Conservation (phyloP, 345 rosid genomes). For the Eucalyptus brandiana region DNA sequence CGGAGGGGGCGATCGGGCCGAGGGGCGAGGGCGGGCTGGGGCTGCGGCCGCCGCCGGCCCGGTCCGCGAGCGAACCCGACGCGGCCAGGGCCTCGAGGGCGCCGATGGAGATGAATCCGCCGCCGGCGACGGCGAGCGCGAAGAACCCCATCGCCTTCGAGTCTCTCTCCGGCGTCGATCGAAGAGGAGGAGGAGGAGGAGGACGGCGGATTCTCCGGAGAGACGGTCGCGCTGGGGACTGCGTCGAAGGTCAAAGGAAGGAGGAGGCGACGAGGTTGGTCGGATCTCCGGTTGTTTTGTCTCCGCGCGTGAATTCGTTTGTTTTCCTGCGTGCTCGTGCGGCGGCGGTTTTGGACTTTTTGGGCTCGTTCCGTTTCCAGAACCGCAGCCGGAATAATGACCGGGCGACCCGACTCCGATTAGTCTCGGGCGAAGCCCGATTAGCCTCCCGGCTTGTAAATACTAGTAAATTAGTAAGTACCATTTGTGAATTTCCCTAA, state of each 20-base stretch:
- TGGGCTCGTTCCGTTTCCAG: not conserved
- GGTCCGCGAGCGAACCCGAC: constrained; percentile 3
- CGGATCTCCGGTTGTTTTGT: not conserved
- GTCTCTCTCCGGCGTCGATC: not conserved
- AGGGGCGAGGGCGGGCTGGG: constrained; percentile 4
- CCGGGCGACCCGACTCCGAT: not conserved
- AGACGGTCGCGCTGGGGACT: not conserved
- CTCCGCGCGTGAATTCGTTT: not conserved
- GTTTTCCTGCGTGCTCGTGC: not conserved
- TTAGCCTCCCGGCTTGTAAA: not conserved
- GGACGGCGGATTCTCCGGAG: not conserved
- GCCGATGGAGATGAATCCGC: constrained; percentile 57
- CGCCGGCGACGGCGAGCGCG: constrained; percentile 36
- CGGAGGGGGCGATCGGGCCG: not conserved
- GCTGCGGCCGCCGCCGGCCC: not conserved
- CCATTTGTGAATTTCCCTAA: not conserved
- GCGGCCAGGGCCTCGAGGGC: constrained; percentile 33
- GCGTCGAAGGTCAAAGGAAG: not conserved
- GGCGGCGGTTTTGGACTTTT: not conserved
- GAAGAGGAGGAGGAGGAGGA: not conserved
- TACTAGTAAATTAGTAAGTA: too few relatives aligned
- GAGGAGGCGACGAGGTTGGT: not conserved
- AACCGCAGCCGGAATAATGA: not conserved
- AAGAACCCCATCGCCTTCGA: constrained; percentile 34
- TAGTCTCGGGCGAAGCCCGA: not conserved